Evolutionary conservation across 2,329 filamentous ascomycete species (phyloP), one percentile per base, ranked within the genome.

Genomic region (Trichoderma arundinaceum): DNA sequence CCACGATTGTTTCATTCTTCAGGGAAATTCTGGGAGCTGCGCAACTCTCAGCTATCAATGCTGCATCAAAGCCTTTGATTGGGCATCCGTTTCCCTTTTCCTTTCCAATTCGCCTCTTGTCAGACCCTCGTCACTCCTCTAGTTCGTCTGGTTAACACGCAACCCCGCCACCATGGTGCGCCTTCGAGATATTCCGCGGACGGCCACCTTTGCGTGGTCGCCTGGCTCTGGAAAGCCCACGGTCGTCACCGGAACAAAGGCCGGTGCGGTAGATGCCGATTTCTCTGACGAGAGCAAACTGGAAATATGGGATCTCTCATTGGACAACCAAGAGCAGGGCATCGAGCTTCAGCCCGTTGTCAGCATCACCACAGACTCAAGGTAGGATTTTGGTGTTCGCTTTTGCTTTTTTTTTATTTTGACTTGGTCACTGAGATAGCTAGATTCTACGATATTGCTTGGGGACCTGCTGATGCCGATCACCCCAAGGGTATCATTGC

Each of bases 281-380:
- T 99, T 99, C 80, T 98, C 95, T 33, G 95, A 95, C 78, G 94
- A 98, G 78, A 97, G 93, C 69, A 94, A 94, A 81, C 83, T 99
- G 66, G 95, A 99, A 82, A 84, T 99, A 68, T 99, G 95, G 95
- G 92, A 98, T 79, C 84, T 99, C 71, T 89, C 88, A 75, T 84
- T 98, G 71, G 92, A 96, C 77, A 88, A 88, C 77, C 80, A 87
- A 68, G 85, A 90, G 68, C 88, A 91, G 74, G 89, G 88, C 64
- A 83, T 92, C 62, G 95, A 98, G 81, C 88, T 97, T 65, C 90
- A 94, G 77, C 93, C 95, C 68, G 82, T 93, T 74, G 91, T 88
- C 69, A 94, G 89, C 79, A 88, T 98, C 75, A 88, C 84, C 77
- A 93, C 92, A 57, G 95, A 98, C 74, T 93, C 94, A 66, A 95